Evolutionary conservation across 2,329 filamentous ascomycete genomes (phyloP), one percentile per base, ranked within the genome.

Genomic region (Aschersonia sp.): DNA sequence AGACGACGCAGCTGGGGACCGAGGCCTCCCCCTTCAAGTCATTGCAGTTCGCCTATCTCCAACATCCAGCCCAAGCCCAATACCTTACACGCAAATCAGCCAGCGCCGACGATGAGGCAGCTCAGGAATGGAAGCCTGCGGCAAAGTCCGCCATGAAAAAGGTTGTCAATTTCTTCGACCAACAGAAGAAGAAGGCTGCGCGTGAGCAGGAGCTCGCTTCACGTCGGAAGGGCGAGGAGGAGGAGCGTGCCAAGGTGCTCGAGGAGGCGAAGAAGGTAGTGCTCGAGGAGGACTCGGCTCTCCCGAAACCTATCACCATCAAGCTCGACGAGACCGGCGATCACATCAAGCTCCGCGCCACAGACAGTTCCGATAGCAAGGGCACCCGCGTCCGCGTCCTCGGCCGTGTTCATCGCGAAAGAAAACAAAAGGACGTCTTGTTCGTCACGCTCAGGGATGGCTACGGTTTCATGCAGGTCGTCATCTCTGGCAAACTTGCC

Each of bases 391-490:
- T 94, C 51, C 79, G 81, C 57, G 85, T 94, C 31, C 78, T 82
- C 54, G 88, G 89, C 49, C 78, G 87, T 54, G 85, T 94, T 47
- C 87, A 94, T 67, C 79, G 86, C 50, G 69, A 89, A 63, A 78
- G 87, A 52, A 73, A 77, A 51, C 89, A 95, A 68, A 92, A 90
- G 67, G 82, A 86, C 60, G 78, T 87, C 53, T 81, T 87, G 48
- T 96, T 95, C 67, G 73, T 95, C 60, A 90, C 83, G n/a, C 70
- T 95, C 53, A 75, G 81, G 53, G 87, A 94, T 61, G 89, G 89
- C 50, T 86, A 89, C 59, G 61, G 60, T 42, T 53, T 53, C 39
- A 54, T 58, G 53, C 57, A 58, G 50, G 54, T 55, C 37, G 53
- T 55, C 52, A 70, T 96, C 55, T 66, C 73, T 4, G 88, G 88